These are phyloP conservation scores for Blumeria hordei DNA, from an alignment of 2,329 filamentous ascomycete genomes.

Conservation along the genomic window DNA sequence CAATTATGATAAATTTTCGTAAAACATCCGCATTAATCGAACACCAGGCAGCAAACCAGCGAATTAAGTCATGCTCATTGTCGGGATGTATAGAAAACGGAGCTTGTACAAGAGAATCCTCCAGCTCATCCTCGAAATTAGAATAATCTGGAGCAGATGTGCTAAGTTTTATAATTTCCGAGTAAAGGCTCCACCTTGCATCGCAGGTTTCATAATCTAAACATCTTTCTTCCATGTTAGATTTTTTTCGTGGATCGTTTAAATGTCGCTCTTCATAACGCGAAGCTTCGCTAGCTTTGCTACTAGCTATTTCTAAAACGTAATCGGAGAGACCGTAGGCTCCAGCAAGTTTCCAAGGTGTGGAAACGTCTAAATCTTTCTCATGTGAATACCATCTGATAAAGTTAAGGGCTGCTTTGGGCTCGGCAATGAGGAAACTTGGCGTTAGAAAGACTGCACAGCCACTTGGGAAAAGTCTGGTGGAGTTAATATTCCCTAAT, in stretches of 20 bases:
- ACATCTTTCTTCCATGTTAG: conserved; percentile 7
- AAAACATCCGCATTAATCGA: conserved; percentile 23
- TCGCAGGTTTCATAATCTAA: conserved; percentile 10
- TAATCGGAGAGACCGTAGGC: conserved; percentile 11
- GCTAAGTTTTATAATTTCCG: conserved; percentile 5
- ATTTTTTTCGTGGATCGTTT: conserved; percentile 8
- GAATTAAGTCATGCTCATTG: conserved; percentile 36
- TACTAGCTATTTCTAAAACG: conserved; percentile 11
- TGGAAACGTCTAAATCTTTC: conserved; percentile 3
- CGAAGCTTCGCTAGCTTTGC: conserved; percentile 11
- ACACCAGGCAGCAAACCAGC: conserved; percentile 38
- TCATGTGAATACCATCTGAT: conserved; percentile 19
- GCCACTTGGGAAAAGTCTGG: conserved; percentile 21
- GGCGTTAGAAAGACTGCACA: conserved; percentile 24
- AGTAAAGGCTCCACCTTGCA: conserved; percentile 8
- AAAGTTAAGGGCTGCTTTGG: conserved; percentile 17
- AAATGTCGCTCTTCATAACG: conserved; percentile 6
- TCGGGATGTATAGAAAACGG: conserved; percentile 25
- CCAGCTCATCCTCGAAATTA: conserved; percentile 4
- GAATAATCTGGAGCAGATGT: conserved; percentile 3
- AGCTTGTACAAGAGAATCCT: conserved; percentile 21
- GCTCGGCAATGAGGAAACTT: conserved; percentile 24
- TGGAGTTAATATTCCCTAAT: conserved; percentile 17
- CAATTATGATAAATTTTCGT: conserved; percentile 30
- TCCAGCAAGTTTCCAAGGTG: conserved; percentile 7